Evolutionary conservation across 2,329 filamentous ascomycete species (phyloP).

Genomic region (Westerdykella sp.): DNA sequence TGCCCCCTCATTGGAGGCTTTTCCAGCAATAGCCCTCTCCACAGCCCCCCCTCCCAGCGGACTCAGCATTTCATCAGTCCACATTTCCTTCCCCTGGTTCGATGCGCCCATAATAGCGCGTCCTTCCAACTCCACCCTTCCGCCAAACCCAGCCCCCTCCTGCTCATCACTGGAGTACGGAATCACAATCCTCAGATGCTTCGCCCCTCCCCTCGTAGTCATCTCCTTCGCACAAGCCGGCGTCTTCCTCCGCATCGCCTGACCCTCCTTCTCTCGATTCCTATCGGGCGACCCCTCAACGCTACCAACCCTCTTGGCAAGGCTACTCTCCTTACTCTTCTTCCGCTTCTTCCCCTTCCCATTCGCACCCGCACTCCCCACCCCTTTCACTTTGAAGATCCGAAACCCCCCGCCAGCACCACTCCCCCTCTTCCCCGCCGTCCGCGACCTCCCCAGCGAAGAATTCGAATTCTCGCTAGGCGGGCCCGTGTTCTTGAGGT

Average conservation of each 20-base stretch:
- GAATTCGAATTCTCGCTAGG: slow-evolving; percentile 3
- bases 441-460: neutral
- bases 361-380: neutral
- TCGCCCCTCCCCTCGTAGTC: slow-evolving; percentile 24
- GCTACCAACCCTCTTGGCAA: slow-evolving; percentile 13
- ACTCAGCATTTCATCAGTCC: slow-evolving; percentile 25
- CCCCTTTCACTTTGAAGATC: neutral
- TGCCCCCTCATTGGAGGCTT: neutral
- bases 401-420: neutral
- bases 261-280: neutral
- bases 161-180: slow-evolving; percentile 9
- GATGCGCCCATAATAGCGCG: neutral
- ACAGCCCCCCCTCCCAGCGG: slow-evolving; percentile 16
- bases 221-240: slow-evolving; percentile 24
- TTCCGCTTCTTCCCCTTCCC: slow-evolving; percentile 7
- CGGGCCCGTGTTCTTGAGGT: slow-evolving; percentile 28
- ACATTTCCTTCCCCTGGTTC: slow-evolving; percentile 7
- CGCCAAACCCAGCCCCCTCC: slow-evolving; percentile 2
- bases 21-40: slow-evolving; percentile 13
- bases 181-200: slow-evolving; percentile 26
- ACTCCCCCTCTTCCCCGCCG: neutral
- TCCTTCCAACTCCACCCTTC: neutral
- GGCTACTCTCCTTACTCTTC: slow-evolving; percentile 19
- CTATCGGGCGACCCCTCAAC: slow-evolving; percentile 14
- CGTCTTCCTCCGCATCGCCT: neutral